Evolutionary conservation across 1,284 basidiomycete species (phyloP).

Genomic region (Pholiota adiposa): DNA sequence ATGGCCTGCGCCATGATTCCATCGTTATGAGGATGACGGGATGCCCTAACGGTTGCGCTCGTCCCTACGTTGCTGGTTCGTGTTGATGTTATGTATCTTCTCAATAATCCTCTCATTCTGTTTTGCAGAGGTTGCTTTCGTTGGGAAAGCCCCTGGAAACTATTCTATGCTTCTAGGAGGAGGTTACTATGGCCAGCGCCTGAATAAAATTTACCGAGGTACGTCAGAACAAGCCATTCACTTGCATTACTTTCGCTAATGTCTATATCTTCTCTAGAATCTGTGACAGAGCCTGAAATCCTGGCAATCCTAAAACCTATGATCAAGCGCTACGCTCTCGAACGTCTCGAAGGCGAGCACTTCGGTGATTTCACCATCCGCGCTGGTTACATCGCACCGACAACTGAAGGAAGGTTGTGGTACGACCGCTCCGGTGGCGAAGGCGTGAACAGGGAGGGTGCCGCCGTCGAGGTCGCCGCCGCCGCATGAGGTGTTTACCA

Average conservation of each 20-base stretch:
- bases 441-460: constrained; percentile 41
- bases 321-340: constrained; percentile 92
- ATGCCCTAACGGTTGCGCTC: constrained; percentile 92
- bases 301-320: constrained; percentile 88
- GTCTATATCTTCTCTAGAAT: constrained; percentile 56
- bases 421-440: constrained; percentile 83
- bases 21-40: constrained; percentile 99
- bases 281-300: constrained; percentile 94
- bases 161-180: constrained; percentile 98
- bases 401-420: constrained; percentile 79
- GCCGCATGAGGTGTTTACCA: constrained; percentile 11
- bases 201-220: constrained; percentile 94
- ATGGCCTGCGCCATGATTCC: constrained; percentile 89
- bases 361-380: constrained; percentile 97
- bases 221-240: constrained; percentile 18
- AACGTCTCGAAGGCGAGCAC: constrained; percentile 87
- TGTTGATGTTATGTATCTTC: no score
- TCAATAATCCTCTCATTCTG: no score
- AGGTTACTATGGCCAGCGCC: constrained; percentile 89
- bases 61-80: constrained; percentile 90
- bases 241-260: background rate
- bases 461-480: constrained; percentile 12
- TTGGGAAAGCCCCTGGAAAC: constrained; percentile 94
- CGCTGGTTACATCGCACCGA: constrained; percentile 82
- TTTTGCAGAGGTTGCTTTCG: constrained; percentile 85